Evolutionary conservation across 129 eudicot species (phyloP).

Genomic region (Helichrysum umbraculigerum): DNA sequence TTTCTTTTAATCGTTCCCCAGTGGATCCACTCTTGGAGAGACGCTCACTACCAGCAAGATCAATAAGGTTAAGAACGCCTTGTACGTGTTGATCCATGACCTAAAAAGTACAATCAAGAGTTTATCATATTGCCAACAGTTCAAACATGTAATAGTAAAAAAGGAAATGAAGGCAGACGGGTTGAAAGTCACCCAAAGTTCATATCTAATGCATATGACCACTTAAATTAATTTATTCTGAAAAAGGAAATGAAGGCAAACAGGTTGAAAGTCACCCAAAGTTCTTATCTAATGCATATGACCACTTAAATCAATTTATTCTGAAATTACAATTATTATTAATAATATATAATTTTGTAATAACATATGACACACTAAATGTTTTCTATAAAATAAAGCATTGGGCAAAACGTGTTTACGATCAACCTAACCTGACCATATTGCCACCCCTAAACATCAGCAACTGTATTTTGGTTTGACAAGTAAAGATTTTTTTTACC

Average conservation of each 20-base stretch:
- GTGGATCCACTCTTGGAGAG: slow-evolving; percentile 97
- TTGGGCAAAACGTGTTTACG: not conserved
- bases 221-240: not conserved
- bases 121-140: not conserved
- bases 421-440: not conserved
- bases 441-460: not conserved
- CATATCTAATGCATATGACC: not conserved
- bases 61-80: slow-evolving; percentile 90
- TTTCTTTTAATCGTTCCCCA: slow-evolving; percentile 95
- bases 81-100: slow-evolving; percentile 95
- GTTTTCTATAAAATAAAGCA: not conserved
- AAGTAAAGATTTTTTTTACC: slow-evolving; percentile 39
- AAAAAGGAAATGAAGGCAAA: too few relatives aligned
- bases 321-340: not conserved
- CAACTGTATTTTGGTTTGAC: not conserved
- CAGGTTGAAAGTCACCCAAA: not conserved
- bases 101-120: slow-evolving; percentile 35
- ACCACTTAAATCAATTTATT: not conserved
- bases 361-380: not conserved
- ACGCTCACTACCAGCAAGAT: slow-evolving; percentile 99
- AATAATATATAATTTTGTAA: not conserved
- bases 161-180: not conserved
- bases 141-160: not conserved
- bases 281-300: not conserved
- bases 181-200: not conserved